A percentile compares a stretch with the other conserved stretches of the same genome.
Evolutionary conservation across 2,329 filamentous ascomycete genomes (phyloP).

Genomic region (Xylariaceae sp.): DNA sequence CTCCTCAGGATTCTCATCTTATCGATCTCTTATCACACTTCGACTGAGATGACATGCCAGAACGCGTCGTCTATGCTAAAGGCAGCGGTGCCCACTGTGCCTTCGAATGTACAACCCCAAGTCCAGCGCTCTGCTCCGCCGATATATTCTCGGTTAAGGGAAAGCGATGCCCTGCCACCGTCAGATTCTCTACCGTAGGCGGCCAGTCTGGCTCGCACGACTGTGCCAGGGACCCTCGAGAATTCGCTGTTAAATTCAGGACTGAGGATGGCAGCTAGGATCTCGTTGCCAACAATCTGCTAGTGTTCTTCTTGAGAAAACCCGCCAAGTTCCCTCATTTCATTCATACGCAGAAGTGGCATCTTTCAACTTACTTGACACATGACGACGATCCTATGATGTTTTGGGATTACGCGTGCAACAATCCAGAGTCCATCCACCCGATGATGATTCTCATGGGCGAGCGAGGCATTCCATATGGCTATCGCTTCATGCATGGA

Average conservation of each 20-base stretch:
- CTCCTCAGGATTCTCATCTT: constrained; percentile 29
- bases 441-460: constrained; percentile 68
- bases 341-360: constrained; percentile 75
- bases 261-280: constrained; percentile 77
- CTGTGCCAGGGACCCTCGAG: constrained; percentile 64
- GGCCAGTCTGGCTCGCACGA: constrained; percentile 63
- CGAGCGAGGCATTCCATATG: constrained; percentile 67
- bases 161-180: constrained; percentile 68
- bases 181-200: constrained; percentile 76
- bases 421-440: constrained; percentile 67
- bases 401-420: constrained; percentile 67
- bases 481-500: constrained; percentile 68
- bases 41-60: constrained; percentile 31
- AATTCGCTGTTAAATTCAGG: constrained; percentile 73
- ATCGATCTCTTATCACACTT: constrained; percentile 31
- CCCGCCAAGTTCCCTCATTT: constrained; percentile 74
- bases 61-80: constrained; percentile 29
- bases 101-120: constrained; percentile 47
- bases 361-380: constrained; percentile 68
- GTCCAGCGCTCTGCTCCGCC: constrained; percentile 27
- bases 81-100: constrained; percentile 25
- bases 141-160: constrained; percentile 59
- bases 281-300: constrained; percentile 72
- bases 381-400: constrained; percentile 52
- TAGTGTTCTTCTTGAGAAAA: constrained; percentile 76